Evolutionary conservation across 768 basidiomycete species (phyloP).

Genomic region (Boletales sp.): DNA sequence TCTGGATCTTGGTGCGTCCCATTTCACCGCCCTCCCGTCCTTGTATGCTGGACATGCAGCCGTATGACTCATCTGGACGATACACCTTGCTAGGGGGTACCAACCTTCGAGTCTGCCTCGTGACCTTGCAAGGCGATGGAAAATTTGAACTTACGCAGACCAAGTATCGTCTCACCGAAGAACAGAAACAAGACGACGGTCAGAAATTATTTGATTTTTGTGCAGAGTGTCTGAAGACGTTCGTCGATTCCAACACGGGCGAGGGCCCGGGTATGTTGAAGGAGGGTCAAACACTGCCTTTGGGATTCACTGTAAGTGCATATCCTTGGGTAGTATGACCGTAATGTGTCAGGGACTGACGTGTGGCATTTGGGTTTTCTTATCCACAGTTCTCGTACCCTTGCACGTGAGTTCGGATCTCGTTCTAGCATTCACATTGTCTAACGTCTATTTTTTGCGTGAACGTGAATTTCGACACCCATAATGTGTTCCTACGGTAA

Average conservation of each 20-base stretch:
- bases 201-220: conserved; percentile 97
- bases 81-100: conserved; percentile 66
- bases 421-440: not conserved
- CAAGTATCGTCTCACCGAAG: conserved; percentile 95
- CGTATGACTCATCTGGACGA: not conserved
- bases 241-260: conserved; percentile 71
- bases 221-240: conserved; percentile 87
- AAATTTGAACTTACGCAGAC: conserved; percentile 98
- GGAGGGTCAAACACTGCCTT: conserved; percentile 60
- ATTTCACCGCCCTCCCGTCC: not conserved
- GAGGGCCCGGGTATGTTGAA: conserved; percentile 46
- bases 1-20: conserved; percentile 72
- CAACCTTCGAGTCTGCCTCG: conserved; percentile 97
- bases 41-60: not conserved
- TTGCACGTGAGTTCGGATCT: conserved; percentile 61
- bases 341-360: not conserved
- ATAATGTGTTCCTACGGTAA: not conserved
- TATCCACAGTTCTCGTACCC: conserved; percentile 83
- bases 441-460: not conserved
- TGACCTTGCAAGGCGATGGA: conserved; percentile 85
- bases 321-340: not conserved
- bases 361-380: not conserved
- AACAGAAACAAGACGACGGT: conserved; percentile 98
- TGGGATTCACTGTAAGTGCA: conserved; percentile 88
- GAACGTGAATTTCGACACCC: not conserved